Conservation (phyloP, 176 grass and related monocot species). For the Bonia amplexicaulis region DNA sequence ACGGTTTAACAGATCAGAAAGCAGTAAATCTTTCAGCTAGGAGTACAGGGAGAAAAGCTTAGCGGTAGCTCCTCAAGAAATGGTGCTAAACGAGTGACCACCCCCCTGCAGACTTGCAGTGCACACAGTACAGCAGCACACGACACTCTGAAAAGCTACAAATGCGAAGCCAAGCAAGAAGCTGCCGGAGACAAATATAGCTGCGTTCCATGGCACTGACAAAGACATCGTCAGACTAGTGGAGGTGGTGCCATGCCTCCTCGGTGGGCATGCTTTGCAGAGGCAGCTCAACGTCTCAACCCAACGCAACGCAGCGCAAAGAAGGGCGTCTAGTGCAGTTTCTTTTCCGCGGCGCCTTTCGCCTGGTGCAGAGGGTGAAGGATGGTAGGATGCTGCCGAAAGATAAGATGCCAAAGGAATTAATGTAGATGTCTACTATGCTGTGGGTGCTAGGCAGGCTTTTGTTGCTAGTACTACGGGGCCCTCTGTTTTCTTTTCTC, state of each 20-base stretch:
- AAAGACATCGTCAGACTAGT: background rate
- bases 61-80: no score
- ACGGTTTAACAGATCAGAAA: background rate
- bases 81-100: no score
- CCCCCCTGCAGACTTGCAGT: no score
- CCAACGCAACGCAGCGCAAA: background rate
- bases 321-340: conserved; percentile 3
- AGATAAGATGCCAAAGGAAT: conserved; percentile 35
- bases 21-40: no score
- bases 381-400: conserved; percentile 20
- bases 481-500: background rate
- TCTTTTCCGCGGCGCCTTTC: conserved; percentile 38
- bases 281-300: background rate
- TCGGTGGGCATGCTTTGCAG: conserved; percentile 1
- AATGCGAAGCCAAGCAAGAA: background rate
- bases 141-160: no score
- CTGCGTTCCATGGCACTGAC: background rate
- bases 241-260: background rate
- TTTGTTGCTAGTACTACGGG: conserved; percentile 4
- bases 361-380: conserved; percentile 21
- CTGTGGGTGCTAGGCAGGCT: background rate
- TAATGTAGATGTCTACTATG: conserved; percentile 1
- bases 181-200: background rate
- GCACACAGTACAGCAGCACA: no score
- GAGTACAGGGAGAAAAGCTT: no score